Base-by-base conservation (phyloP, 1,284 basidiomycete genomes). In the Leccinum subrobustum region DNA sequence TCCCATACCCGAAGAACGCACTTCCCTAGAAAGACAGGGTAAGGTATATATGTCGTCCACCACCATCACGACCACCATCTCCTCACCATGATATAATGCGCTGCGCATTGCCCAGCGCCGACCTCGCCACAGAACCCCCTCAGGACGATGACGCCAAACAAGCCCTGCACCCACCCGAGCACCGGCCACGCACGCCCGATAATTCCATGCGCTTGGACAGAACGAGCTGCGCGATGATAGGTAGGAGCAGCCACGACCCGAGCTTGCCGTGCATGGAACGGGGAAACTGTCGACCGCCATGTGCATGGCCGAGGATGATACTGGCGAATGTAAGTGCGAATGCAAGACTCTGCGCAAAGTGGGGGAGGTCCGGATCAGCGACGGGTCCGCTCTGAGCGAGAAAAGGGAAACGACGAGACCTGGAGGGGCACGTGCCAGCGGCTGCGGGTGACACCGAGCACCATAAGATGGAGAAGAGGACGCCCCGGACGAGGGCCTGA, bases 341-440 rank as follows among this genome's bases (percentile, higher is more conserved):
- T 2, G 87, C 91, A 12, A 82, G 75, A 58, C 80, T 81, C 87
- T 94, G 9, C 25, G 25, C 25, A 25, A 4, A 31, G 47, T 29
- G 14, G 5, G 33, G 31, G 42, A 44, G n/a, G 39, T 42, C 9
- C 39, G 11, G 42, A 44, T 44, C 42, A 44, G 18, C 18, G 42
- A 44, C n/a, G 2, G 39, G 9, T 44, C 37, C 23, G 6, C 25
- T 27, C 1, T 1, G 39, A 37, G n/a, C 39, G 9, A 35, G 51
- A 37, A 52, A 6, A n/a, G 4, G 8, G 3, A 12, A 42, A 35
- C 3, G 12, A 57, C 70, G 77, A 52, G 61, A 90, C 88, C 78
- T 95, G 93, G 2, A 95, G 73, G 3, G 93, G 93, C 52, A 95
- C 92, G 74, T 95, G 93, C 87, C 90, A 95, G 70, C 84, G 82